A percentile compares a stretch with the other conserved stretches of the same genome.
Conservation (phyloP, 768 basidiomycete genomes). For the Psilocybe cubensis region DNA sequence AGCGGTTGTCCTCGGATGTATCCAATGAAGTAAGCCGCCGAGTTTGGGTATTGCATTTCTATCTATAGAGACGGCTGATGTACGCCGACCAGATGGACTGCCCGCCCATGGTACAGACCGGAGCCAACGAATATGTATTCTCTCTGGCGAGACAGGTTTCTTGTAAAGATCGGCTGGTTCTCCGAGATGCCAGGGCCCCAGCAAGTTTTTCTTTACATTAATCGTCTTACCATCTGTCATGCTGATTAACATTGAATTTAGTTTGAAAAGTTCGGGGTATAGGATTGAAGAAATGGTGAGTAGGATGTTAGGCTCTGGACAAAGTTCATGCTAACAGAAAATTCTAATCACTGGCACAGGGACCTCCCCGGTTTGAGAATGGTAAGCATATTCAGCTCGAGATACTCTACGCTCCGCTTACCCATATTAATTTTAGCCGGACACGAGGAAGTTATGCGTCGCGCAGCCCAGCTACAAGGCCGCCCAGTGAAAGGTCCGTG, state of each 20-base stretch:
- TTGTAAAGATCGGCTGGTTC: constrained; percentile 37
- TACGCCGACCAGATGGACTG: constrained; percentile 30
- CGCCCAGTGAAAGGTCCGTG: constrained; percentile 43
- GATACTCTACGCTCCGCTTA: background rate
- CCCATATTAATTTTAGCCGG: constrained; percentile 31
- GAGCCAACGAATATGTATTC: constrained; percentile 30
- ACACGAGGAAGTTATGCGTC: constrained; percentile 43
- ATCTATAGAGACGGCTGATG: background rate
- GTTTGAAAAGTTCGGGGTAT: constrained; percentile 42
- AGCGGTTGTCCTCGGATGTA: constrained; percentile 32
- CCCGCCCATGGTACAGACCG: constrained; percentile 52
- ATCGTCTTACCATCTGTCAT: constrained; percentile 1
- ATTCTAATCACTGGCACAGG: constrained; percentile 29
- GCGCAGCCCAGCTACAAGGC: constrained; percentile 44
- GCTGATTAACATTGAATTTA: constrained; percentile 5
- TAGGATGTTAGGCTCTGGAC: background rate
- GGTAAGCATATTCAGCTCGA: constrained; percentile 25
- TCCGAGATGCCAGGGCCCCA: constrained; percentile 42
- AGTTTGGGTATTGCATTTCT: background rate
- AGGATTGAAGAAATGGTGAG: constrained; percentile 46
- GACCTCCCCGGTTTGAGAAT: constrained; percentile 39
- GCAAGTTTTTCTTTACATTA: constrained; percentile 23
- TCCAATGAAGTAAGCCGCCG: constrained; percentile 33
- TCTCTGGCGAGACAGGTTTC: constrained; percentile 30
- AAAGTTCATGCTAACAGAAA: background rate